These are phyloP conservation scores for Leccinum subrobustum DNA, from an alignment of 1,284 basidiomycete genomes.

Conservation along the genomic window DNA sequence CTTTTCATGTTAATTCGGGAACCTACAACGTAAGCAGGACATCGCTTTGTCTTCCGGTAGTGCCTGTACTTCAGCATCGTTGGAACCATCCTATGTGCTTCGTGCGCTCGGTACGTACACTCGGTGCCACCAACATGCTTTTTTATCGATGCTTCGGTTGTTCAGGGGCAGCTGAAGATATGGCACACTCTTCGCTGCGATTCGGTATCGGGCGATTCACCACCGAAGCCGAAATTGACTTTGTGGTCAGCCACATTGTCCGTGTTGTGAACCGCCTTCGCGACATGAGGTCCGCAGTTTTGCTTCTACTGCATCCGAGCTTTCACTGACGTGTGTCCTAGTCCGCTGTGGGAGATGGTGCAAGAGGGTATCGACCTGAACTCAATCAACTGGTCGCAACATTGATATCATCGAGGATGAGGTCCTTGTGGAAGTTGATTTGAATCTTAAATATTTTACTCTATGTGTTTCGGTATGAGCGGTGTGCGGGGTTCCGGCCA, in stretches of 20 bases:
- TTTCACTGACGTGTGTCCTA: slow-evolving; percentile 31
- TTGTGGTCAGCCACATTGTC: slow-evolving; percentile 89
- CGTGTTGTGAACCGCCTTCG: slow-evolving; percentile 75
- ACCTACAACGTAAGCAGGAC: slow-evolving; percentile 52
- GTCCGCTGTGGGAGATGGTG: slow-evolving; percentile 98
- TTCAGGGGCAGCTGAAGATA: slow-evolving; percentile 91
- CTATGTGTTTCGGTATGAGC: neutral
- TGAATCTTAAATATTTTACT: neutral
- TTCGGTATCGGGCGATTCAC: slow-evolving; percentile 99
- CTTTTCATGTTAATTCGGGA: neutral
- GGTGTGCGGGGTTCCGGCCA: slow-evolving; percentile 15
- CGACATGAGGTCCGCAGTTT: slow-evolving; percentile 56
- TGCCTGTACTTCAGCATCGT: slow-evolving; percentile 96
- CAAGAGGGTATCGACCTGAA: slow-evolving; percentile 96
- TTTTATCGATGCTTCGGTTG: slow-evolving; percentile 6
- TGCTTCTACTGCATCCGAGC: slow-evolving; percentile 1
- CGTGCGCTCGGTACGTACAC: slow-evolving; percentile 77
- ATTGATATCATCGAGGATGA: slow-evolving; percentile 33
- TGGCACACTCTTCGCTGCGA: slow-evolving; percentile 97
- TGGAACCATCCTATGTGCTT: slow-evolving; percentile 98
- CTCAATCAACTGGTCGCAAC: slow-evolving; percentile 89
- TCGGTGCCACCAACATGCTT: neutral
- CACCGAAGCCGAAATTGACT: slow-evolving; percentile 96
- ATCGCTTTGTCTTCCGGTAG: slow-evolving; percentile 97
- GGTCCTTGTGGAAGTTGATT: neutral